Evolutionary conservation across 306 rosid species (phyloP).

Genomic region (Quercus berberidifolia): DNA sequence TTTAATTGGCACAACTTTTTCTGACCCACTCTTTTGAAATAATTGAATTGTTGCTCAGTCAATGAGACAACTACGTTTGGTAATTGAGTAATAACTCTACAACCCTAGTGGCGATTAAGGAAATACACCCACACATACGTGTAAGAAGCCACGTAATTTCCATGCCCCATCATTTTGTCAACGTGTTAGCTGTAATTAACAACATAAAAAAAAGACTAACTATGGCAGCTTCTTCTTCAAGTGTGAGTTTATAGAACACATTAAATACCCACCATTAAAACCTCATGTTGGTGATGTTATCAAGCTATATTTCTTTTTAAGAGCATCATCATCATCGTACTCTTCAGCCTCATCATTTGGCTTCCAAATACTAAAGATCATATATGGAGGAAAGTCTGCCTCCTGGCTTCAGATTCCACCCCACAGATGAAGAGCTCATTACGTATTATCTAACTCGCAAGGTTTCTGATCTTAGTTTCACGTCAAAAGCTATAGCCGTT

Average conservation of each 20-base stretch:
- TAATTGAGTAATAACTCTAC: slow-evolving; percentile 12
- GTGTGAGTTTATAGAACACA: slow-evolving; percentile 30
- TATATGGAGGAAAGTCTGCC: slow-evolving; percentile 75
- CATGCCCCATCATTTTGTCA: slow-evolving; percentile 46
- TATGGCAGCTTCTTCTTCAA: slow-evolving; percentile 45
- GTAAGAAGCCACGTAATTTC: slow-evolving; percentile 5
- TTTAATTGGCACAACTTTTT: background rate
- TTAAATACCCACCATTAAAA: slow-evolving; percentile 36
- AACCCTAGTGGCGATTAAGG: slow-evolving; percentile 14
- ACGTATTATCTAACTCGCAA: slow-evolving; percentile 60
- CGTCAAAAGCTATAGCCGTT: slow-evolving; percentile 62
- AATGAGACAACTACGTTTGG: slow-evolving; percentile 11
- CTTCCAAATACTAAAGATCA: background rate
- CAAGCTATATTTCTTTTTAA: slow-evolving; percentile 30
- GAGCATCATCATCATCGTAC: background rate
- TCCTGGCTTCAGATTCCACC: slow-evolving; percentile 94
- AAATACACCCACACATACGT: background rate
- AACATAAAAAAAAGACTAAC: slow-evolving; percentile 20
- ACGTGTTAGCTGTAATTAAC: slow-evolving; percentile 57
- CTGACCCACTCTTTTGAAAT: slow-evolving; percentile 9
- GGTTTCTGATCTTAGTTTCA: slow-evolving; percentile 65
- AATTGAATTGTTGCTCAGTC: slow-evolving; percentile 14
- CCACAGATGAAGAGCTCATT: slow-evolving; percentile 95
- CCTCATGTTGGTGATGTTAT: slow-evolving; percentile 30
- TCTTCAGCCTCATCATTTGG: background rate